Conservation (phyloP, 225 moss, liverwort and hornwort genomes). For the Physcomitrellopsis africana region DNA sequence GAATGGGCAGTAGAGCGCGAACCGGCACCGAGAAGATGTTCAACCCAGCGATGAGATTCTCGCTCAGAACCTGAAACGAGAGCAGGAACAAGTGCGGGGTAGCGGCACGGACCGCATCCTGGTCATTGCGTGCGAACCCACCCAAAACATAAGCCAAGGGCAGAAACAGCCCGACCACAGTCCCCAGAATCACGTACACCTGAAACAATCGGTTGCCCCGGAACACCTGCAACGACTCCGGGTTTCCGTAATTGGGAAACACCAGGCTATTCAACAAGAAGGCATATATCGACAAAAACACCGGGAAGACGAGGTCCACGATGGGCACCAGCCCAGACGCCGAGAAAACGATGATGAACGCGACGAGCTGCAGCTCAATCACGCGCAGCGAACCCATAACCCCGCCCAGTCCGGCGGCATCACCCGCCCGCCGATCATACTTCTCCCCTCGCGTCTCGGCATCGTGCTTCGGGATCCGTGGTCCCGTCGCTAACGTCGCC, state of each 20-base stretch:
- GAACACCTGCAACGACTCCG: constrained; percentile 40
- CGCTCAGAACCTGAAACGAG: constrained; percentile 62
- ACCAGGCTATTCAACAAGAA: constrained; percentile 55
- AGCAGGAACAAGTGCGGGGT: constrained; percentile 63
- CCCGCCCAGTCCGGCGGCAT: constrained; percentile 63
- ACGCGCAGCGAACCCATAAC: constrained; percentile 90
- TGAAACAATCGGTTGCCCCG: constrained; percentile 55
- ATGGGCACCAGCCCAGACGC: constrained; percentile 86
- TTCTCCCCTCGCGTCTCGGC: constrained; percentile 23
- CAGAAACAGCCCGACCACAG: constrained; percentile 52
- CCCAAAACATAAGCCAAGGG: constrained; percentile 57
- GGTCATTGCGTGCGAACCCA: constrained; percentile 57
- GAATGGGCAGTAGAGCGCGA: constrained; percentile 49
- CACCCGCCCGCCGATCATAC: constrained; percentile 16
- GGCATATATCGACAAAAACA: constrained; percentile 52
- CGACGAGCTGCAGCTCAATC: constrained; percentile 88
- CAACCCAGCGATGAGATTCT: constrained; percentile 51
- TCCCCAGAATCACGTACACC: constrained; percentile 47
- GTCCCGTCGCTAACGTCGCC: constrained; percentile 76
- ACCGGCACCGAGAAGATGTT: constrained; percentile 55
- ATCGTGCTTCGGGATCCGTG: constrained; percentile 28
- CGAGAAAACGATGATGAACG: constrained; percentile 89
- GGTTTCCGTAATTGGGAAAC: constrained; percentile 63
- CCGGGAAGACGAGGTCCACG: constrained; percentile 68
- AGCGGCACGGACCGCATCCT: constrained; percentile 50